Evolutionary conservation across 306 rosid genomes (phyloP).

Genomic region (Carpinus viminea): DNA sequence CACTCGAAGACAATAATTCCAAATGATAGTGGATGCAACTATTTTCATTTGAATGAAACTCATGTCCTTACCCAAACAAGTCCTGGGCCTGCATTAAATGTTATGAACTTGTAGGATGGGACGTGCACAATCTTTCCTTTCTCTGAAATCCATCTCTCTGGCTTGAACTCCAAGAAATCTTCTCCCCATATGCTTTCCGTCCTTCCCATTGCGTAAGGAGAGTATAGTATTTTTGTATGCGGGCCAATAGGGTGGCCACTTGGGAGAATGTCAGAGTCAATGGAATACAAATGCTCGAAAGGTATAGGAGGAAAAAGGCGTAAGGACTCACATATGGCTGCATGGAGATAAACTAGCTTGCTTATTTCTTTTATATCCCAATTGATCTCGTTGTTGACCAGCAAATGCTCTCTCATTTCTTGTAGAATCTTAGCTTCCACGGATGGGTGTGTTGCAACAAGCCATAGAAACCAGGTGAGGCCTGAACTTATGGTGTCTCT

Average conservation of each 20-base stretch:
- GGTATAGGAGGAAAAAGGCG: constrained; percentile 60
- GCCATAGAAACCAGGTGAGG: constrained; percentile 56
- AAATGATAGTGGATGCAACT: constrained; percentile 28
- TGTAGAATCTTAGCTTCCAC: constrained; percentile 45
- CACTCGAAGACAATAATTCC: constrained; percentile 27
- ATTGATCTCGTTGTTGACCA: not conserved
- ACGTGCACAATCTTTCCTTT: constrained; percentile 28
- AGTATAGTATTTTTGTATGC: constrained; percentile 17
- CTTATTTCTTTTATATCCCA: constrained; percentile 25
- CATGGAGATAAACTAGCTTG: constrained; percentile 52
- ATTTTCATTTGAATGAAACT: constrained; percentile 49
- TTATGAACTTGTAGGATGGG: constrained; percentile 50
- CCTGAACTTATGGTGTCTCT: constrained; percentile 47
- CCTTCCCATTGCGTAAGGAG: constrained; percentile 56
- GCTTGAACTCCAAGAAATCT: constrained; percentile 58
- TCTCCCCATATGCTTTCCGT: constrained; percentile 49
- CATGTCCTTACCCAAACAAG: constrained; percentile 52
- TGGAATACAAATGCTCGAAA: constrained; percentile 33
- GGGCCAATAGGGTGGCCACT: constrained; percentile 44
- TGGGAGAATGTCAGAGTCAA: constrained; percentile 39
- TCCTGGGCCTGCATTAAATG: constrained; percentile 57
- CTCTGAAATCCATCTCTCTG: constrained; percentile 60
- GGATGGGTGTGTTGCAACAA: constrained; percentile 42
- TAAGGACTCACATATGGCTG: constrained; percentile 48
- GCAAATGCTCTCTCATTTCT: constrained; percentile 31